phyloP scores from a whole-genome alignment of 2,329 filamentous ascomycete species.

The Raffaelea deltoideospora region DNA sequence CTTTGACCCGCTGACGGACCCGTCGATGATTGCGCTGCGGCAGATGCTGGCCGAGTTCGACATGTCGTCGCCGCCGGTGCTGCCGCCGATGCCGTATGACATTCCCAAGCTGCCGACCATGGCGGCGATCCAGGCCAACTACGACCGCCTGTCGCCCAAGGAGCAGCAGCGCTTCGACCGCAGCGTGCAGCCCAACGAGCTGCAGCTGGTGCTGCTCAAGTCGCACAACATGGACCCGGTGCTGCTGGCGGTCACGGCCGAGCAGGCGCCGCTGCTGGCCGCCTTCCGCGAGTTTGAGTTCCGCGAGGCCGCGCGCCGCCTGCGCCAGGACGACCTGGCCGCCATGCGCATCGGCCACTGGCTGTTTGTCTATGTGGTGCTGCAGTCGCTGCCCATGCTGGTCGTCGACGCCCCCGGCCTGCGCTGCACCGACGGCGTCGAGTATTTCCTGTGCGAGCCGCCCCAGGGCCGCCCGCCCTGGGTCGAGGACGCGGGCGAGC shows the following conservation, averaged over 20 bases:
- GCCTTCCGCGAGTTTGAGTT: constrained; percentile 58
- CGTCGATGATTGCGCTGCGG: constrained; percentile 55
- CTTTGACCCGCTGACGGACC: constrained; percentile 28
- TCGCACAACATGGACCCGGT: constrained; percentile 67
- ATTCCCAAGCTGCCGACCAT: constrained; percentile 63
- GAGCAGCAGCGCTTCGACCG: constrained; percentile 58
- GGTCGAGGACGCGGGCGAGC: constrained; percentile 48
- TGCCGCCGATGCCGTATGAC: constrained; percentile 85
- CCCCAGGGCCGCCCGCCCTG: constrained; percentile 60
- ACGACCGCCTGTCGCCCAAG: constrained; percentile 49
- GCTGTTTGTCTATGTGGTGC: constrained; percentile 66
- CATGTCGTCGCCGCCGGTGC: constrained; percentile 71
- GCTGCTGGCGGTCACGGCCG: constrained; percentile 16
- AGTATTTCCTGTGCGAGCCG: constrained; percentile 70
- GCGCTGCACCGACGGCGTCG: constrained; percentile 53
- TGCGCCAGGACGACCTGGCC: constrained; percentile 48
- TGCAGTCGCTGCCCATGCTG: constrained; percentile 65
- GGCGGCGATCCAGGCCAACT: constrained; percentile 48
- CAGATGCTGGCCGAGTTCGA: constrained; percentile 80
- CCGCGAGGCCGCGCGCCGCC: constrained; percentile 45
- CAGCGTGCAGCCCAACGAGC: constrained; percentile 65
- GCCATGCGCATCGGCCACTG: constrained; percentile 64
- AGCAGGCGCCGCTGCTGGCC: constrained; percentile 47
- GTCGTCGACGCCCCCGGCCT: constrained; percentile 61
- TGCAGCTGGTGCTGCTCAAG: constrained; percentile 60